Percentiles rank a stretch among this genome's conserved stretches.
Conservation (phyloP, 2,329 filamentous ascomycete species). For the Colletotrichum navitas region DNA sequence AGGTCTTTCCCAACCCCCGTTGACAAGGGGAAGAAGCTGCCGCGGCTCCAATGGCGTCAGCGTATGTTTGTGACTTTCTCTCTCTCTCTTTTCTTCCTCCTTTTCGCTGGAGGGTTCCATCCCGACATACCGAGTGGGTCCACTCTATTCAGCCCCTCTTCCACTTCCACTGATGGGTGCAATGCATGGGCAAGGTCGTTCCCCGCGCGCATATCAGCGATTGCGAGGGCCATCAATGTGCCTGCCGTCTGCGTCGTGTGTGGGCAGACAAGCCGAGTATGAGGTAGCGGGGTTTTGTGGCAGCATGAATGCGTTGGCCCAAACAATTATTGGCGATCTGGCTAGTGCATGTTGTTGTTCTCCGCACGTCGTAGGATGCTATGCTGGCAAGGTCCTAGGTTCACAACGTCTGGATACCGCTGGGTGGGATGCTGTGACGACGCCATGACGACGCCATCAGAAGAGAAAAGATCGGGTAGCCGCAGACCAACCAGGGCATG, state of each 20-base stretch:
- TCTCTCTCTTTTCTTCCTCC: background rate
- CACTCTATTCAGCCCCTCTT: conserved; percentile 29
- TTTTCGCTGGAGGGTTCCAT: conserved; percentile 24
- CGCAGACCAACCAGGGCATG: background rate
- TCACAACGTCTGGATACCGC: conserved; percentile 1
- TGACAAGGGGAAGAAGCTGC: background rate
- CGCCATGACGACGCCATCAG: conserved; percentile 1
- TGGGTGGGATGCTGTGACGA: conserved; percentile 13
- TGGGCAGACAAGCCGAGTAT: background rate
- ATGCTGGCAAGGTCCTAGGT: conserved; percentile 17
- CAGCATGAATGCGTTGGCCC: conserved; percentile 34
- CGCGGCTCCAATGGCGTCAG: background rate
- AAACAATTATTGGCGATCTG: conserved; percentile 2
- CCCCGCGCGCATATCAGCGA: conserved; percentile 35
- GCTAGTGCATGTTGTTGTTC: conserved; percentile 1
- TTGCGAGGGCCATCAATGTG: conserved; percentile 9
- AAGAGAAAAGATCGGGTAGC: background rate
- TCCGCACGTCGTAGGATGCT: conserved; percentile 19
- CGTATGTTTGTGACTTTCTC: background rate
- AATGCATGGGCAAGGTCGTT: conserved; percentile 31
- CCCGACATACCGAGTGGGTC: conserved; percentile 32
- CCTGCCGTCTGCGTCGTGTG: conserved; percentile 3
- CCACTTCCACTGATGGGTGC: conserved; percentile 26
- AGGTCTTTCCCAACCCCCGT: background rate
- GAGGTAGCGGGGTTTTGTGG: background rate